phyloP scores from a whole-genome alignment of 495 filamentous ascomycete species.

The Trichoderma parareesei region DNA sequence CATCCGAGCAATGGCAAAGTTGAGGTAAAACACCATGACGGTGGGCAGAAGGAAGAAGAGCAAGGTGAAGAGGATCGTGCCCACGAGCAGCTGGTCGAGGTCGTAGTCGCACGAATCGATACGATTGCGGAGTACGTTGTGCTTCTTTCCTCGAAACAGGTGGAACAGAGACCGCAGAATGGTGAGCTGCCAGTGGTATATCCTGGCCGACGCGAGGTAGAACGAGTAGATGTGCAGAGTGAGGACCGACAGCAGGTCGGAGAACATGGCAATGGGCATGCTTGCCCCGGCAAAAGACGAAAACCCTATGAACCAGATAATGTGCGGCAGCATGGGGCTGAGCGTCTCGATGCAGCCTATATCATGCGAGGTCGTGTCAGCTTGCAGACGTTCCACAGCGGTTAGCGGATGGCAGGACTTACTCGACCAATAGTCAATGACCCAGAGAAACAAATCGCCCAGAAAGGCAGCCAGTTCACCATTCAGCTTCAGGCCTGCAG shows the following conservation, averaged over 20 bases:
- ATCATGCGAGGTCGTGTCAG: background rate
- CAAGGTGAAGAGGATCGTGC: conserved; percentile 92
- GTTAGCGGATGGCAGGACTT: conserved; percentile 24
- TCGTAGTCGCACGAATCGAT: conserved; percentile 99
- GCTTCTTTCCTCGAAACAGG: conserved; percentile 94
- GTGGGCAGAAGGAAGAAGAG: conserved; percentile 94
- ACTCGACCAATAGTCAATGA: conserved; percentile 95
- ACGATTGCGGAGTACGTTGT: conserved; percentile 92
- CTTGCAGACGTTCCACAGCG: background rate
- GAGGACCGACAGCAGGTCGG: conserved; percentile 83
- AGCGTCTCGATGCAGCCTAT: conserved; percentile 65
- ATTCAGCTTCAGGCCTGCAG: conserved; percentile 97
- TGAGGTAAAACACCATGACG: conserved; percentile 91
- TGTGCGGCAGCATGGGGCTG: conserved; percentile 67
- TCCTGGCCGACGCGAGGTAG: conserved; percentile 91
- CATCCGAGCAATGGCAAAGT: conserved; percentile 91
- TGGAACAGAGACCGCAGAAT: conserved; percentile 97
- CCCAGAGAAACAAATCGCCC: conserved; percentile 92
- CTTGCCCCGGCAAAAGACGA: conserved; percentile 92
- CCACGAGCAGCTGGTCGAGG: conserved; percentile 91
- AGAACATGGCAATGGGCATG: conserved; percentile 95
- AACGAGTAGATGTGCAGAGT: conserved; percentile 97
- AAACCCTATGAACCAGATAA: conserved; percentile 91
- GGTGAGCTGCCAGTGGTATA: conserved; percentile 96
- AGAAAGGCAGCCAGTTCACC: conserved; percentile 89